Percentiles rank a stretch among this genome's conserved stretches.
These are phyloP conservation scores for Lignosus rhinocerotis DNA, from an alignment of 1,284 basidiomycete species.

Conservation along the genomic window DNA sequence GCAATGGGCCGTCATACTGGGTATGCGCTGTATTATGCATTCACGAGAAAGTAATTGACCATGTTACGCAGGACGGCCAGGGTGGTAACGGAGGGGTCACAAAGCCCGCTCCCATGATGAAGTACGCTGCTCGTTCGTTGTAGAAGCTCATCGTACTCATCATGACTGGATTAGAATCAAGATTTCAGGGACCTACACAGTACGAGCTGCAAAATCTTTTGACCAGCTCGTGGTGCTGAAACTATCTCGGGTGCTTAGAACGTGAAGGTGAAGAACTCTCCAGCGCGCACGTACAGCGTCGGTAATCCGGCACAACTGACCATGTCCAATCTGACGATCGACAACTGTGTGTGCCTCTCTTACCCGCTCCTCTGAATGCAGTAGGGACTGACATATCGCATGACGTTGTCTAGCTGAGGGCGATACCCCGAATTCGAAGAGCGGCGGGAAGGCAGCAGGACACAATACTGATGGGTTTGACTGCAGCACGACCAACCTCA, in stretches of 20 bases:
- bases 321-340: constrained; percentile 32
- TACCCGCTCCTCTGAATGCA: background rate
- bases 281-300: constrained; percentile 36
- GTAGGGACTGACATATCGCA: background rate
- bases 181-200: constrained; percentile 52
- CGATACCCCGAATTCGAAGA: constrained; percentile 44
- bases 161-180: constrained; percentile 41
- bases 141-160: background rate
- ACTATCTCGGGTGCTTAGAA: constrained; percentile 24
- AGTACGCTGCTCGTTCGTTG: constrained; percentile 21
- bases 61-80: constrained; percentile 35
- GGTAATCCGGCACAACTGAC: constrained; percentile 31
- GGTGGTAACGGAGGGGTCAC: constrained; percentile 40
- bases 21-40: constrained; percentile 14
- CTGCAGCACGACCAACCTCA: constrained; percentile 42
- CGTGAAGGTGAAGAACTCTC: constrained; percentile 41
- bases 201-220: constrained; percentile 22
- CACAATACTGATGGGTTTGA: constrained; percentile 60
- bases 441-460: constrained; percentile 38
- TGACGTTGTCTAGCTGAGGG: constrained; percentile 32
- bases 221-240: background rate
- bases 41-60: background rate
- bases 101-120: constrained; percentile 42
- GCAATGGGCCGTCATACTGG: constrained; percentile 42
- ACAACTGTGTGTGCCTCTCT: constrained; percentile 34